Conservation (phyloP, 495 filamentous ascomycete species). For the Lepidopterella palustris region DNA sequence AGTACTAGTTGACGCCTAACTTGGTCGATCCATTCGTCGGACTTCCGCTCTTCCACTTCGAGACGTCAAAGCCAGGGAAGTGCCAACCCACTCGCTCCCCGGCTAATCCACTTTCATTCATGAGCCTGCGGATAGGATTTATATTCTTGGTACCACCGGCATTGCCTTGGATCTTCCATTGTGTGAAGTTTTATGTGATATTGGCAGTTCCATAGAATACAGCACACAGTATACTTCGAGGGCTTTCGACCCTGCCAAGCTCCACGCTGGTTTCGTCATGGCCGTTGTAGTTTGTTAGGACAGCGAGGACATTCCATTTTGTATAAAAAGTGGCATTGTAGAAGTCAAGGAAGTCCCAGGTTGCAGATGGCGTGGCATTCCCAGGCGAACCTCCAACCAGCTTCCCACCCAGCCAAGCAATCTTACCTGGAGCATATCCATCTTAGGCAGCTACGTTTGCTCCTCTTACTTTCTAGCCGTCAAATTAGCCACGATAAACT, state of each 20-base stretch:
- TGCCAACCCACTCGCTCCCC: constrained; percentile 36
- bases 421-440: constrained; percentile 17
- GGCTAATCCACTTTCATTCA: constrained; percentile 38
- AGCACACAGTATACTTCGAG: constrained; percentile 20
- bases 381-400: constrained; percentile 11
- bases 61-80: constrained; percentile 29
- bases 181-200: neutral
- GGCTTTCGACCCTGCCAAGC: constrained; percentile 12
- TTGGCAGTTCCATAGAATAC: neutral
- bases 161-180: constrained; percentile 28
- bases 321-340: neutral
- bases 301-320: constrained; percentile 12
- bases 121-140: constrained; percentile 35
- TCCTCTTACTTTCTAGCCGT: neutral
- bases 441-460: constrained; percentile 22
- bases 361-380: constrained; percentile 17
- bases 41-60: constrained; percentile 22
- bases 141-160: constrained; percentile 19
- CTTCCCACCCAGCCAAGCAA: constrained; percentile 22
- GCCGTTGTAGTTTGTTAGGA: constrained; percentile 19
- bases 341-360: constrained; percentile 2
- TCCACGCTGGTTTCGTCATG: constrained; percentile 21
- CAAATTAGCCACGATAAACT: constrained; percentile 20
- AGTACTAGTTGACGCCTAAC: constrained; percentile 17
- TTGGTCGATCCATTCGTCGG: constrained; percentile 5